These are phyloP conservation scores for Cardamine resedifolia DNA, from an alignment of 345 rosid genomes.

Conservation along the genomic window DNA sequence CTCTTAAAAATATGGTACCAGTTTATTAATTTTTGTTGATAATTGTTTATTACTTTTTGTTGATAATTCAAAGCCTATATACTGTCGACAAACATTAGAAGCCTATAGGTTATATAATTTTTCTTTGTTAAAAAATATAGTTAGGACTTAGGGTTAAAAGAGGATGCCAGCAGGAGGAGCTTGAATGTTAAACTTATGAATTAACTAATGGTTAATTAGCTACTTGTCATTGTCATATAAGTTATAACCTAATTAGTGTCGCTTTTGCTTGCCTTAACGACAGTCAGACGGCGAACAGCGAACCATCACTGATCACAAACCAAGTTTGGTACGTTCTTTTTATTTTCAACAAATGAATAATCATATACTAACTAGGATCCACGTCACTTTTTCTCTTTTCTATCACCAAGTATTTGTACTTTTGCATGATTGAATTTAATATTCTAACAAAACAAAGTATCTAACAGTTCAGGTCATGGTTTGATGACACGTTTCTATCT, in stretches of 20 bases:
- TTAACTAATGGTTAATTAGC: not conserved
- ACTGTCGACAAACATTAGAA: not conserved
- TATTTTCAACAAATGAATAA: not conserved
- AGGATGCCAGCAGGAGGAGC: not conserved
- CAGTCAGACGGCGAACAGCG: not conserved
- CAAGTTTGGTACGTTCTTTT: not conserved
- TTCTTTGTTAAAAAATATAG: not conserved
- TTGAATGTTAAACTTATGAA: not conserved
- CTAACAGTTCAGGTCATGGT: not conserved
- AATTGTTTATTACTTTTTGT: too few species aligned
- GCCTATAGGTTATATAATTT: not conserved
- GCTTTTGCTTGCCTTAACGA: conserved; percentile 9
- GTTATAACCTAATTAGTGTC: not conserved
- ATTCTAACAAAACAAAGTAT: not conserved
- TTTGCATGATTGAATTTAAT: conserved; percentile 2
- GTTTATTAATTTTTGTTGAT: too few species aligned
- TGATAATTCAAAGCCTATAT: not conserved
- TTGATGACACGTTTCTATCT: not conserved
- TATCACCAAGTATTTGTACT: not conserved
- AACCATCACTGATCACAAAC: conserved; percentile 10
- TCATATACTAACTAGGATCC: not conserved
- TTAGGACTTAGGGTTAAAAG: not conserved
- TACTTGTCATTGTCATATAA: not conserved
- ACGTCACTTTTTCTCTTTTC: not conserved
- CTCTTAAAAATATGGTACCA: not conserved